Evolutionary conservation across 1,284 basidiomycete species (phyloP).

Genomic region (Wallemia hederae): DNA sequence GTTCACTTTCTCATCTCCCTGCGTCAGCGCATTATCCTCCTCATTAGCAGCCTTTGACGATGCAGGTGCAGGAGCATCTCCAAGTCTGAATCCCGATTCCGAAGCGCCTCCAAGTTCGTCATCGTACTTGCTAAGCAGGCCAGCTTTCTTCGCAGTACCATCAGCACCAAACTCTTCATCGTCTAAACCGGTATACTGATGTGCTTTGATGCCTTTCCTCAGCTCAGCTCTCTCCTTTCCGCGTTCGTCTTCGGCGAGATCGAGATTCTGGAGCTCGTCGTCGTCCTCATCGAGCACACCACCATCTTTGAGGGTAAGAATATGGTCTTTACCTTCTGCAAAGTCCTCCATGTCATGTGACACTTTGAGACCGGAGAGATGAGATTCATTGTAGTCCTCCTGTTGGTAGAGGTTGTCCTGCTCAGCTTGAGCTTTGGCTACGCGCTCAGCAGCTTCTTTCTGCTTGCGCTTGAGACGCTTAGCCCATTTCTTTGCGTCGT

Average conservation of each 20-base stretch:
- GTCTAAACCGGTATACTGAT: conserved; percentile 81
- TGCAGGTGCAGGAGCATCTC: conserved; percentile 22
- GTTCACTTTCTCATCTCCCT: conserved; percentile 36
- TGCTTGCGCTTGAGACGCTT: conserved; percentile 63
- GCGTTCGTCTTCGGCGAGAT: conserved; percentile 59
- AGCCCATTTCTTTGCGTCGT: conserved; percentile 53
- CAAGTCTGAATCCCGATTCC: conserved; percentile 47
- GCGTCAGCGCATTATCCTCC: conserved; percentile 18
- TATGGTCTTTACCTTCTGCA: conserved; percentile 70
- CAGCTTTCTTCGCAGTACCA: conserved; percentile 41
- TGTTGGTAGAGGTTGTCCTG: conserved; percentile 43
- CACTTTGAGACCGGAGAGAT: conserved; percentile 78
- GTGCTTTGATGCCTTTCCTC: conserved; percentile 45
- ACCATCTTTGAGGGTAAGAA: conserved; percentile 87
- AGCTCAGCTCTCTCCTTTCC: conserved; percentile 47
- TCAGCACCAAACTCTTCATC: conserved; percentile 59
- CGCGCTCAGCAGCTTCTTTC: conserved; percentile 45
- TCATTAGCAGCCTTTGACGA: conserved; percentile 10
- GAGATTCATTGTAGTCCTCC: conserved; percentile 49
- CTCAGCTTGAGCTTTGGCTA: conserved; percentile 44
- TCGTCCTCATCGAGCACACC: conserved; percentile 82
- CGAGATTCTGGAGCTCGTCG: conserved; percentile 86
- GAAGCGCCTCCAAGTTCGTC: conserved; percentile 42
- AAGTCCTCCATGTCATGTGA: conserved; percentile 74
- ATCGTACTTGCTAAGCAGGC: conserved; percentile 81